These are phyloP conservation scores for Cercospora canescens DNA, from an alignment of 2,329 filamentous ascomycete species.

Conservation along the genomic window DNA sequence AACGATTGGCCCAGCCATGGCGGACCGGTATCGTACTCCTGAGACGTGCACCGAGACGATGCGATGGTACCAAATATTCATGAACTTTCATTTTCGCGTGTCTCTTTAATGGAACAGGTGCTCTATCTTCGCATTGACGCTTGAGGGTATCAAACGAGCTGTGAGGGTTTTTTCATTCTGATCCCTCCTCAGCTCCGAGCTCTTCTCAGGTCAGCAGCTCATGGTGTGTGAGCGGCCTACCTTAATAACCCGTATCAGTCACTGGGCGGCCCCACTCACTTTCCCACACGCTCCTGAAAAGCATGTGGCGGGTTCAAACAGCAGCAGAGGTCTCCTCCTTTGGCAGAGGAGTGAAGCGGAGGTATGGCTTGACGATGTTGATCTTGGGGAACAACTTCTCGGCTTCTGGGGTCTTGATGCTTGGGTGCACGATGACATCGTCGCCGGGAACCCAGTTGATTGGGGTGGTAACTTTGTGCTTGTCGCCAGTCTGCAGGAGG, in stretches of 20 bases:
- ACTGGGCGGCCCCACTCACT: slow-evolving; percentile 23
- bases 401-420: slow-evolving; percentile 58
- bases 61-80: background rate
- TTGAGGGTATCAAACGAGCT: slow-evolving; percentile 9
- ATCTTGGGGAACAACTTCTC: slow-evolving; percentile 61
- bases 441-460: slow-evolving; percentile 62
- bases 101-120: background rate
- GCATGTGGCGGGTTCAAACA: slow-evolving; percentile 29
- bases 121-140: background rate
- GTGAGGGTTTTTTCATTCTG: background rate
- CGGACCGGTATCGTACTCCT: background rate
- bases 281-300: slow-evolving; percentile 28
- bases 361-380: slow-evolving; percentile 63
- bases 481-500: slow-evolving; percentile 51
- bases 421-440: slow-evolving; percentile 63
- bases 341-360: slow-evolving; percentile 59
- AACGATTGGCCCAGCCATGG: background rate
- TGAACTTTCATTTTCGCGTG: slow-evolving; percentile 9
- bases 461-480: slow-evolving; percentile 60
- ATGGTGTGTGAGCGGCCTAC: background rate
- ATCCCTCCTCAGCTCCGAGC: background rate
- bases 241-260: slow-evolving; percentile 16
- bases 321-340: slow-evolving; percentile 58
- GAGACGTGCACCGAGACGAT: background rate
- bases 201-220: background rate